Evolutionary conservation across 306 rosid genomes (phyloP), one percentile per base, ranked within the genome.

Genomic region (Spatholobus suberectus): DNA sequence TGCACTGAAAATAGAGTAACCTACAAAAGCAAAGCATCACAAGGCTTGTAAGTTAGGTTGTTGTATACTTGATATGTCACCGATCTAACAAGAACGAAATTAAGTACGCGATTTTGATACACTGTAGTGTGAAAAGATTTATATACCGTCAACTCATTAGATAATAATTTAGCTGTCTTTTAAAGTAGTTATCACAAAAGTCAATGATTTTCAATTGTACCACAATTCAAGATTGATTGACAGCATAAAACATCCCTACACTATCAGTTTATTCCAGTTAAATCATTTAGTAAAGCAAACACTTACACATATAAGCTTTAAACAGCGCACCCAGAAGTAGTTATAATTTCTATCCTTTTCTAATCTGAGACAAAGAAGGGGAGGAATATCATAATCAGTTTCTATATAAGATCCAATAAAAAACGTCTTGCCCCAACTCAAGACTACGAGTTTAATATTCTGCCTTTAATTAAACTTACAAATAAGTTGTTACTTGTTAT

Each of bases 271-370:
- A 58, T 58, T 58, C 66, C 35, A 58, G 24, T 4, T 58, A 58
- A 59, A 26, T 5, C 37, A 18, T 27, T 59, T 27, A 26, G 21
- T 40, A 27, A 4, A 73, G 17, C 9, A 70, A 80, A 69, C 21
- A 90, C 98, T 91, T 81, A 95, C 98, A 71, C 88, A 93, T 20
- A 88, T 71, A 70, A 95, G 95, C 90, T 95, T 95, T 14, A 68
- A 52, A 72, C 86, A 87, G 51, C 98, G 91, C 51, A 95, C 83
- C 95, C 88, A 87, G 79, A 90, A 88, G 84, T 95, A 95, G 90
- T 73, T 91, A 66, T 29, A 95, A 70, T 78, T 75, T 76, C 85
- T 89, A 82, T 95, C 97, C 75, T 95, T 95, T 49, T 95, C 98
- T 87, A 95, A 83, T 81, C 98, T 93, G 86, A 77, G 46, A 80